A percentile compares a stretch with the other conserved stretches of the same genome.
These are phyloP conservation scores for Beauveria asiatica DNA, from an alignment of 2,329 filamentous ascomycete species.

Conservation along the genomic window DNA sequence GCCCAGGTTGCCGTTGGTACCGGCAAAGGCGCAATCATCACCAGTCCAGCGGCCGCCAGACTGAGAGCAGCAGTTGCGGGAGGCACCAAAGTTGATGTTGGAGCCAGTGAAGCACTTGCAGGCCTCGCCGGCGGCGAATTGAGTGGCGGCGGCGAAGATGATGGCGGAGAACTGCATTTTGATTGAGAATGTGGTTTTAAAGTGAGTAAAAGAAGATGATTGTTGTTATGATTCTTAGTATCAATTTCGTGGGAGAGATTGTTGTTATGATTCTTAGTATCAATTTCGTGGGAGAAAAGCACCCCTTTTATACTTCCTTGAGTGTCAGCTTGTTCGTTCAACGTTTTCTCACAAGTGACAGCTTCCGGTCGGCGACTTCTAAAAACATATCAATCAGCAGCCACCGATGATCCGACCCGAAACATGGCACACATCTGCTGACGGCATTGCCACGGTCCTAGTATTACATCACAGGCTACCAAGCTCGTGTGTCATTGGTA, in stretches of 20 bases:
- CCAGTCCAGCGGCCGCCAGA: neutral
- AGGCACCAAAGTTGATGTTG: conserved; percentile 1
- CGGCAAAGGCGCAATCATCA: neutral
- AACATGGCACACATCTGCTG: neutral
- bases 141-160: neutral
- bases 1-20: neutral
- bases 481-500: neutral
- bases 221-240: neutral
- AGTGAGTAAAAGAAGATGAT: neutral
- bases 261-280: neutral
- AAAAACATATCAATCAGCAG: neutral
- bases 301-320: neutral
- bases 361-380: neutral
- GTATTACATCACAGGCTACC: neutral
- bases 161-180: neutral
- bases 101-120: conserved; percentile 1
- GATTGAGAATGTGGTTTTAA: neutral
- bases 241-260: neutral
- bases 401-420: neutral
- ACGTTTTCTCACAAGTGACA: neutral
- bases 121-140: neutral
- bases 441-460: neutral
- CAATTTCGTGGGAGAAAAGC: neutral
- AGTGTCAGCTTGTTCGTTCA: neutral
- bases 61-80: neutral